Base-by-base conservation (phyloP, 306 rosid genomes). In the Pterocarpus macrocarpus region DNA sequence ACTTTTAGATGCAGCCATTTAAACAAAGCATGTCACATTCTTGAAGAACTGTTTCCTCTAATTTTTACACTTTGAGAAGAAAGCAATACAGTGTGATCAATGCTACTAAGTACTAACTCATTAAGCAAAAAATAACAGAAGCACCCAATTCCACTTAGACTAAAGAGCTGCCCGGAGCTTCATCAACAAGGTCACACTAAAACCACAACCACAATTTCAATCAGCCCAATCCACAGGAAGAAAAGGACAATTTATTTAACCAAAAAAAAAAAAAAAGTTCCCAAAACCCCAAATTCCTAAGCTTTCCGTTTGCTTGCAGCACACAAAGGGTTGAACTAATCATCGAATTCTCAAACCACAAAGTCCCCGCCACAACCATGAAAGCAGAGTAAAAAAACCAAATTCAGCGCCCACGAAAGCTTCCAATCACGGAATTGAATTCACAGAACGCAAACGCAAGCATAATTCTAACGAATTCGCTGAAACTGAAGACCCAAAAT, bases 401-500 rank as follows among this genome's bases (percentile, higher is more conserved):
- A 66, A 78, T 65, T 56, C 58, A 28, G 49, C 45, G 7, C 64
- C 67, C 17, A 14, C 33, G 22, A 58, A 75, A 76, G 69, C 49
- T 71, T 77, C 84, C 69, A 74, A 36, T 49, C 33, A 30, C 69
- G 70, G 22, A 76, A 84, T 35, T 30, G 7, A 76, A 76, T 15
- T 71, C 77, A 68, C 15, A 63, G 49, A 78, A 35, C 44, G 76
- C 79, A 68, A 80, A 52, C 68, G 39, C 66, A 64, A 12, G 49
- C 4, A 77, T 47, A 69, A 77, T 44, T 73, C 65, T 56, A 80
- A 74, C 58, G 64, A 32, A 80, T 64, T 81, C 71, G 50, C 76
- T 59, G 2, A 77, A 50, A 80, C 50, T 64, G 22, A 8, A 8
- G 4, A 12, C 10, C 17, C 14, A 17, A 56, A 63, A 22, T 62